These are phyloP conservation scores for Syzygium syzygioides DNA, from an alignment of 441 rosid species.

Conservation along the genomic window DNA sequence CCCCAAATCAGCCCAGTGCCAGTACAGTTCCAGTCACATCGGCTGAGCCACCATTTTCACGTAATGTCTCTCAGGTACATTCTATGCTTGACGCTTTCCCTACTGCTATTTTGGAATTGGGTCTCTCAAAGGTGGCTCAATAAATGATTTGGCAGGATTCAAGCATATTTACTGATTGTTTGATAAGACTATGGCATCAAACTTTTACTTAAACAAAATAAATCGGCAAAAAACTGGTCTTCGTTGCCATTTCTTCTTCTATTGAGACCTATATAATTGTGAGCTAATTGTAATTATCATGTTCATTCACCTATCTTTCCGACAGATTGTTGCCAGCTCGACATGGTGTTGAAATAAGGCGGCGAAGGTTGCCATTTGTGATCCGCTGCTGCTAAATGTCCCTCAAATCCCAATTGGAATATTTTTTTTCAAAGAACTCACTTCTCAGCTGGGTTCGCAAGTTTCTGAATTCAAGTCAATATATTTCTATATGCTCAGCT, in stretches of 20 bases:
- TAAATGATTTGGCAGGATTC: not conserved
- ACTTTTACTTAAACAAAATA: not conserved
- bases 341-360: conserved; percentile 70
- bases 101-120: conserved; percentile 31
- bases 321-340: conserved; percentile 70
- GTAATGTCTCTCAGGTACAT: not conserved
- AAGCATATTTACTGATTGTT: not conserved
- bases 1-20: conserved; percentile 9
- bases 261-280: not conserved
- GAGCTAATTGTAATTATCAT: not conserved
- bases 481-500: not conserved
- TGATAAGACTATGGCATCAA: not conserved
- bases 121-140: not conserved
- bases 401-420: conserved; percentile 63
- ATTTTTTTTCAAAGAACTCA: conserved; percentile 51
- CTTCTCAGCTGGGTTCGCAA: conserved; percentile 64
- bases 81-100: not conserved
- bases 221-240: not conserved
- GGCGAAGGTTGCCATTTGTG: conserved; percentile 71
- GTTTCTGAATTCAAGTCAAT: not conserved
- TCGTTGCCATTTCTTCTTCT: not conserved
- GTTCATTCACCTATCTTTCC: conserved; percentile 14
- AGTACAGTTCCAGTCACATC: not conserved
- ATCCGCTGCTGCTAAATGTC: conserved; percentile 73
- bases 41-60: not conserved